Conservation (phyloP, 345 rosid species). For the Geranium rotundifolium region DNA sequence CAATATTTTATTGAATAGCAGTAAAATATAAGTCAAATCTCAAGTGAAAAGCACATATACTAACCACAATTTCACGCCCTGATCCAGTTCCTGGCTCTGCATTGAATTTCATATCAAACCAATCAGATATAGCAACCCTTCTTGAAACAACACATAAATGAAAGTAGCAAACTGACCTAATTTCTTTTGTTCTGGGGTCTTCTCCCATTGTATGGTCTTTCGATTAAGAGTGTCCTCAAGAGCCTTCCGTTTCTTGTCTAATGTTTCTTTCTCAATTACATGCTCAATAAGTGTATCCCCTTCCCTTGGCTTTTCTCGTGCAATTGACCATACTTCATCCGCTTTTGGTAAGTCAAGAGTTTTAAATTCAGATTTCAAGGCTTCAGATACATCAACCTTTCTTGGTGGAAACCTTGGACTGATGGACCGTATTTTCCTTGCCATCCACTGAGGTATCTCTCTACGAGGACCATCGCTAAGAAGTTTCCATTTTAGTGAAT, state of each 20-base stretch:
- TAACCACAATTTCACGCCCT: slow-evolving; percentile 42
- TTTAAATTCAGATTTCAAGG: slow-evolving; percentile 13
- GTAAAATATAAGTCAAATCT: background rate
- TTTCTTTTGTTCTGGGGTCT: slow-evolving; percentile 21
- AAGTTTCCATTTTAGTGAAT: slow-evolving; percentile 37
- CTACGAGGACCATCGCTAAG: slow-evolving; percentile 39
- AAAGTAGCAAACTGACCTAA: slow-evolving; percentile 15
- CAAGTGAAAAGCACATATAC: slow-evolving; percentile 7
- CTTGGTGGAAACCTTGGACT: slow-evolving; percentile 38
- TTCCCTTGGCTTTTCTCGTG: slow-evolving; percentile 30
- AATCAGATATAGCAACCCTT: slow-evolving; percentile 2
- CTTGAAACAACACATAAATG: background rate
- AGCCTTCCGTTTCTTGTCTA: slow-evolving; percentile 32
- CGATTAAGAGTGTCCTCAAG: slow-evolving; percentile 25
- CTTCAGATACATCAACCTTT: slow-evolving; percentile 20
- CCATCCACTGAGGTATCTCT: slow-evolving; percentile 40
- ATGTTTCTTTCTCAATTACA: slow-evolving; percentile 33
- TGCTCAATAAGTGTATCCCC: slow-evolving; percentile 32
- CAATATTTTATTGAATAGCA: too few relatives aligned
- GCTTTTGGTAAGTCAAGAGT: slow-evolving; percentile 22
- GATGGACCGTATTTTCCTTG: slow-evolving; percentile 27
- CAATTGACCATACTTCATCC: slow-evolving; percentile 40
- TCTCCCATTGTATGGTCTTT: slow-evolving; percentile 25
- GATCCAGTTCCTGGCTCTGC: slow-evolving; percentile 49
- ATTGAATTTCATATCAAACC: slow-evolving; percentile 8